A percentile compares a stretch with the other conserved stretches of the same genome.
phyloP scores from a whole-genome alignment of 306 rosid species.

The Mimosa bimucronata region DNA sequence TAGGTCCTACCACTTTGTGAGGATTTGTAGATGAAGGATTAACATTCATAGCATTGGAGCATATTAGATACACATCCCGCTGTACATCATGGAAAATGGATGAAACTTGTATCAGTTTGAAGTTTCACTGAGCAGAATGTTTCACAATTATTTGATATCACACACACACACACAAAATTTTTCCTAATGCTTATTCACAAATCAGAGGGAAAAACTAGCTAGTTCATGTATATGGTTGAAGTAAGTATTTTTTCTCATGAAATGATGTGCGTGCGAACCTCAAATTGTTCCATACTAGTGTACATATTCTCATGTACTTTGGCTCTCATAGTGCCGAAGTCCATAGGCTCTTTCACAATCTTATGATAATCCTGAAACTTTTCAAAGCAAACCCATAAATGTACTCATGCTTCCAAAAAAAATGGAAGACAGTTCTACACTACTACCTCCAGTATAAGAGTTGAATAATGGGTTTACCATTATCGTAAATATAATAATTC shows the following conservation, averaged over 20 bases:
- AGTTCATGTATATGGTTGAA: neutral
- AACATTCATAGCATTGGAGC: constrained; percentile 26
- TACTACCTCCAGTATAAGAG: neutral
- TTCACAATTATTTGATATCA: neutral
- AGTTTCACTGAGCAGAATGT: neutral
- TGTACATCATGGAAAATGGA: constrained; percentile 24
- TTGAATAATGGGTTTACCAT: too few species aligned
- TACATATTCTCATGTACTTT: constrained; percentile 27
- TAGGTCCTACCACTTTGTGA: constrained; percentile 34
- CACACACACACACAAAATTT: neutral
- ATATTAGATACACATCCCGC: constrained; percentile 36
- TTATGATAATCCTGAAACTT: neutral
- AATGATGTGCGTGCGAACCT: constrained; percentile 21
- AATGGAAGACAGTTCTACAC: neutral
- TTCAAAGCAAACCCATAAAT: neutral
- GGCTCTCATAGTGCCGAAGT: constrained; percentile 31
- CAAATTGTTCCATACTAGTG: neutral
- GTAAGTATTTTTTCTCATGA: neutral
- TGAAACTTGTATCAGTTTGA: constrained; percentile 24
- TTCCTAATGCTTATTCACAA: neutral
- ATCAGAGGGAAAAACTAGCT: neutral
- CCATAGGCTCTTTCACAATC: constrained; percentile 32
- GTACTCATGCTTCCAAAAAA: neutral
- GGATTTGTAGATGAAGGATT: neutral
- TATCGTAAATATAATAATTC: too few species aligned